Evolutionary conservation across 2,329 filamentous ascomycete genomes (phyloP).

Genomic region (Parastagonospora nodorum): DNA sequence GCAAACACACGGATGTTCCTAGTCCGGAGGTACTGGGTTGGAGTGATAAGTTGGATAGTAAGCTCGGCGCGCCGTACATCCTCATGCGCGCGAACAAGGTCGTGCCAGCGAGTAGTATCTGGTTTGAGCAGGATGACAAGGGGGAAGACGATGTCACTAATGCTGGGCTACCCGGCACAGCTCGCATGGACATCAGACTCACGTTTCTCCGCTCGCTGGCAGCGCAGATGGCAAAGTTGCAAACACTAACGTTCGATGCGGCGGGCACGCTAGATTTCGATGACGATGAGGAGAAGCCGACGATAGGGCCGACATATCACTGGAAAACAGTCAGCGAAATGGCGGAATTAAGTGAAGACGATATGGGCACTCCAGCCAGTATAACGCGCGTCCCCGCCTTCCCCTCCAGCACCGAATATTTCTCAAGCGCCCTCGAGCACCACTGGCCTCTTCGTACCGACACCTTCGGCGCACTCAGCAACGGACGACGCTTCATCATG

Average conservation of each 20-base stretch:
- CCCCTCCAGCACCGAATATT: too few relatives aligned
- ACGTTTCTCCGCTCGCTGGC: constrained; percentile 18
- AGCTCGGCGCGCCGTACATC: constrained; percentile 21
- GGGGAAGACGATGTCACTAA: constrained; percentile 7
- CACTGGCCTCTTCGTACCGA: constrained; percentile 1
- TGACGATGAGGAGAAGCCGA: constrained; percentile 13
- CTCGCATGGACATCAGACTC: constrained; percentile 2
- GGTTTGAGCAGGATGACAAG: constrained; percentile 13
- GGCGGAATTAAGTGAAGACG: too few relatives aligned
- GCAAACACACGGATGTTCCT: constrained; percentile 12
- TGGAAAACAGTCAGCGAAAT: neutral
- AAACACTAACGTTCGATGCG: constrained; percentile 12
- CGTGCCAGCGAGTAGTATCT: constrained; percentile 10
- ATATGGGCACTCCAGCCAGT: neutral
- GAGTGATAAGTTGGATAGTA: constrained; percentile 13
- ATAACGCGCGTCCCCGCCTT: too few relatives aligned
- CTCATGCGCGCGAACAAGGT: constrained; percentile 12
- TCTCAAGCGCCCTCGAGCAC: neutral
- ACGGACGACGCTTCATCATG: constrained; percentile 10
- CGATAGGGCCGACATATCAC: constrained; percentile 1
- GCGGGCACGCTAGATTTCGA: constrained; percentile 14
- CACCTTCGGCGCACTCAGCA: constrained; percentile 3
- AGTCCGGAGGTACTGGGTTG: constrained; percentile 18
- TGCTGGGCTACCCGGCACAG: neutral
- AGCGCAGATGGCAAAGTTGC: constrained; percentile 6